Conservation (phyloP, 2,329 filamentous ascomycete genomes). For the Fusarium sp. region DNA sequence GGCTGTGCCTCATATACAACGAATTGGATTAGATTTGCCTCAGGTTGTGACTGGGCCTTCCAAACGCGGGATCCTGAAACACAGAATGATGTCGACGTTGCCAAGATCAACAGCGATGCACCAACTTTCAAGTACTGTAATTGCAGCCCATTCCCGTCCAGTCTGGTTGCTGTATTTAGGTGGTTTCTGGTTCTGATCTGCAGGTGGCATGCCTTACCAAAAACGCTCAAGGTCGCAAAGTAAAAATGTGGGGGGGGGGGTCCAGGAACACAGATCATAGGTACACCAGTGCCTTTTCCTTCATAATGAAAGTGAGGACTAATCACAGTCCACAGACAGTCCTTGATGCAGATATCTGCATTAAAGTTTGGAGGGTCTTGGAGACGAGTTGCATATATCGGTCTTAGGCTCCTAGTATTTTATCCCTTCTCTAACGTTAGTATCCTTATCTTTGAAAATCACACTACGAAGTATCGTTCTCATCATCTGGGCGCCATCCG, state of each 20-base stretch:
- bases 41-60: neutral
- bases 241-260: neutral
- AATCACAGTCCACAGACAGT: neutral
- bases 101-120: constrained; percentile 6
- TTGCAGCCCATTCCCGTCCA: neutral
- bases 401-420: neutral
- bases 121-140: neutral
- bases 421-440: neutral
- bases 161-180: neutral
- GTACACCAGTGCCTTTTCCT: neutral
- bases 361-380: neutral
- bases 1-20: constrained; percentile 9
- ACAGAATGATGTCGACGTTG: constrained; percentile 1
- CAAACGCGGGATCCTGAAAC: constrained; percentile 15
- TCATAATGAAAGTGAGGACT: neutral
- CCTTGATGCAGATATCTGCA: neutral
- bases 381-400: neutral
- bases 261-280: neutral
- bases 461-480: neutral
- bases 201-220: neutral
- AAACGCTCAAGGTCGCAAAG: neutral
- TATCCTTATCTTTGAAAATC: neutral
- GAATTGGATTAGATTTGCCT: constrained; percentile 5
- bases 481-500: neutral
- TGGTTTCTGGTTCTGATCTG: neutral